Evolutionary conservation across 2,329 filamentous ascomycete species (phyloP).

Genomic region (Neospermospora avenae): DNA sequence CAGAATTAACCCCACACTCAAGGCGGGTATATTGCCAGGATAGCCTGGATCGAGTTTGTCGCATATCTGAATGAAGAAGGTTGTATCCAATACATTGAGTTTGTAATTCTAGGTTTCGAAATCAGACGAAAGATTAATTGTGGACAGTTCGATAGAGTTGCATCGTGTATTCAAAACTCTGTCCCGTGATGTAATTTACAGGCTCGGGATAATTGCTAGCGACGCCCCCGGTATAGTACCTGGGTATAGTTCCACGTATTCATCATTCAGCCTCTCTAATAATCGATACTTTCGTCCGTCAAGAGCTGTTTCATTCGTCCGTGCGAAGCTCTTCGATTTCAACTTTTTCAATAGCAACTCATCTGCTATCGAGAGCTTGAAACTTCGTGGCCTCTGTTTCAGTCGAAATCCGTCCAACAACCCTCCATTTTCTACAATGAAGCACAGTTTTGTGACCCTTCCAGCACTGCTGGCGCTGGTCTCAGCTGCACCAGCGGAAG

Average conservation of each 20-base stretch:
- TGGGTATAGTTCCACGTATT: background rate
- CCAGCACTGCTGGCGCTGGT: conserved; percentile 26
- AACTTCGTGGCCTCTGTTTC: background rate
- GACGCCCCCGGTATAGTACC: background rate
- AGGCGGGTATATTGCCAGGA: background rate
- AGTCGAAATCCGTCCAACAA: background rate
- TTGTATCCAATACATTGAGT: background rate
- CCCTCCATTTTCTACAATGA: conserved; percentile 23
- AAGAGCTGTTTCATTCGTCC: background rate
- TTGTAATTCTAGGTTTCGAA: background rate
- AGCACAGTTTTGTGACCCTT: conserved; percentile 13
- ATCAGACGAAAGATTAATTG: background rate
- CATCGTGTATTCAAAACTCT: background rate
- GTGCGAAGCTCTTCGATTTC: background rate
- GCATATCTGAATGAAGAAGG: background rate
- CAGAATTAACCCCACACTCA: conserved; percentile 4
- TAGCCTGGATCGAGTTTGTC: background rate
- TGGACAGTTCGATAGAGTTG: background rate
- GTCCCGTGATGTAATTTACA: background rate
- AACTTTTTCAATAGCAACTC: background rate
- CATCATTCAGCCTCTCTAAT: background rate
- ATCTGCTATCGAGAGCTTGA: background rate
- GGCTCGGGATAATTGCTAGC: conserved; percentile 8
- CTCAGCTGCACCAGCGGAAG: conserved; percentile 20
- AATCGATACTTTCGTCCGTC: background rate